These are phyloP conservation scores for Solanum rostratum DNA, from an alignment of 257 asterid genomes.

Conservation along the genomic window DNA sequence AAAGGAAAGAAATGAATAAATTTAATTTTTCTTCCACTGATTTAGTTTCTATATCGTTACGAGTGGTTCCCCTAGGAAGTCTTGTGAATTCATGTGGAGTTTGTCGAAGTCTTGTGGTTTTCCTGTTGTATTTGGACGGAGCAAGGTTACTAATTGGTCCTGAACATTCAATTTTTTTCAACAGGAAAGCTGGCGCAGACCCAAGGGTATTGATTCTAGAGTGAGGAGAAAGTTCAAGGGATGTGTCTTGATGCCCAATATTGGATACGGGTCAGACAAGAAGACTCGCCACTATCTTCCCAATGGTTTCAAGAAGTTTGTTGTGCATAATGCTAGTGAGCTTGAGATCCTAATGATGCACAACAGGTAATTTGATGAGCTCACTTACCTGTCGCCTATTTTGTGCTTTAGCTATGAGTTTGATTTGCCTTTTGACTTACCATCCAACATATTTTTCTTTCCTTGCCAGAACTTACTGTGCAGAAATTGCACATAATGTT, in stretches of 20 bases:
- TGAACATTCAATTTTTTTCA: neutral
- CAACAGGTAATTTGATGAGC: slow-evolving; percentile 29
- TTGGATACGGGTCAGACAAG: neutral
- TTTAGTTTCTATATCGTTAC: neutral
- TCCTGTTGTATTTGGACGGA: neutral
- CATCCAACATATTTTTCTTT: neutral
- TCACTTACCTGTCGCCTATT: neutral
- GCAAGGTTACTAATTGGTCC: neutral
- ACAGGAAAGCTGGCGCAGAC: slow-evolving; percentile 68
- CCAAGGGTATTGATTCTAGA: slow-evolving; percentile 71
- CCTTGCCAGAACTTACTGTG: slow-evolving; percentile 45
- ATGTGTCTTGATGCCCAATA: slow-evolving; percentile 1
- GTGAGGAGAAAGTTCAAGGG: slow-evolving; percentile 2
- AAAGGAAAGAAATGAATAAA: neutral
- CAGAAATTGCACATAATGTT: slow-evolving; percentile 64
- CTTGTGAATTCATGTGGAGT: neutral
- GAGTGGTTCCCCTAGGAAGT: neutral
- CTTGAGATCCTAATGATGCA: slow-evolving; percentile 78
- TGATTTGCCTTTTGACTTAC: neutral
- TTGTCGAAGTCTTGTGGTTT: neutral
- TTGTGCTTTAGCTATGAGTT: neutral
- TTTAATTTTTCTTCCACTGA: too few relatives aligned
- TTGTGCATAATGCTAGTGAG: slow-evolving; percentile 19
- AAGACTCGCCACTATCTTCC: slow-evolving; percentile 1
- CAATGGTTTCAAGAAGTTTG: slow-evolving; percentile 1